Base-by-base conservation (phyloP, 164 flowering plant genomes). In the Brasenia schreberi region DNA sequence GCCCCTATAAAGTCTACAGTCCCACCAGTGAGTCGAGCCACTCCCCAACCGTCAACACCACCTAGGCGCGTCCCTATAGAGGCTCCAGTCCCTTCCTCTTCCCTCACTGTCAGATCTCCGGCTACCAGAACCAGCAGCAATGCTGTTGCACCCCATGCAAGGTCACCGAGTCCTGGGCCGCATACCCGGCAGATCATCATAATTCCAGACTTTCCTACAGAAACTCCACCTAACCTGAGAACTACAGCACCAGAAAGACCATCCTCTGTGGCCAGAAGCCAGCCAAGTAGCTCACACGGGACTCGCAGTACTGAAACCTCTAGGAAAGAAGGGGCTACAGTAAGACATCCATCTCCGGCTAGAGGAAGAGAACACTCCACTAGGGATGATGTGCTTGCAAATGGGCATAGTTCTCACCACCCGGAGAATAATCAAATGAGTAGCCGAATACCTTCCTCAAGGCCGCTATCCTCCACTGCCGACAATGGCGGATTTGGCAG, bases 241-340 rank as follows among this genome's bases (percentile, higher is more conserved):
- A 94, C 98, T 19, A 83, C 92, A 56, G 76, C 91, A 75, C 93
- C 97, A 5, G 92, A 88, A 62, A 79, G 98, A 72, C 95, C 98
- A 27, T 43, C 87, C 72, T 90, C 97, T 78, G 92, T 93, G 62
- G 96, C 96, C 66, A 82, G 97, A 81, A 86, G 93, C 39, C 81
- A 97, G 18, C 93, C 98, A 4, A 84, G 85, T 58, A 71, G 70
- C 83, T 70, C 64, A 69, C 58, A 70, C 84, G 39, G 69, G 7
- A 45, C 12, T 45, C 53, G 12, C 3, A 45, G 53, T 12, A 45
- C 53, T 45, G 53, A 45, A 45, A 7, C 7, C 12, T 7, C 53
- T 45, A 45, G 53, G 7, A 45, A 45, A 7, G 53, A 12, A 45
- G 53, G 53, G 12, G 53, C 11, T 1, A 45, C 53, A 45, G 53